Conservation (phyloP, 768 basidiomycete species). For the Termitomyces sp. region DNA sequence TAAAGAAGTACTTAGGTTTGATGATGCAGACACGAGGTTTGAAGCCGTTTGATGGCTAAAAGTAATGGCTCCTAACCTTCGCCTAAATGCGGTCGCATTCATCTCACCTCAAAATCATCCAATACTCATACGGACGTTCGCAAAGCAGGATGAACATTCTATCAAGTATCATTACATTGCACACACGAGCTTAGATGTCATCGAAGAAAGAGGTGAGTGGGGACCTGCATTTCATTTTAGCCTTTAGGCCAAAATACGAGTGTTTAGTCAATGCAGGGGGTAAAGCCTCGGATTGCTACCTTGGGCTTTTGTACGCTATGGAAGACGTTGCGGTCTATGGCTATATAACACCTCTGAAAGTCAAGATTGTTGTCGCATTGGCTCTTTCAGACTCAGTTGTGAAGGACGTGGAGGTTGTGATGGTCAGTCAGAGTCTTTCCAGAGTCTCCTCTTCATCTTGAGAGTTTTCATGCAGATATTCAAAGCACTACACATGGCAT, state of each 20-base stretch:
- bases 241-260: constrained; percentile 2
- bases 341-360: constrained; percentile 83
- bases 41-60: background rate
- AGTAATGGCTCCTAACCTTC: constrained; percentile 68
- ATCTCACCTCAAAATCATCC: constrained; percentile 83
- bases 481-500: constrained; percentile 86
- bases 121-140: constrained; percentile 75
- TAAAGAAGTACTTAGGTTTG: too few species aligned
- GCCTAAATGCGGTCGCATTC: constrained; percentile 81
- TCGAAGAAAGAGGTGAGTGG: constrained; percentile 84
- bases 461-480: constrained; percentile 56
- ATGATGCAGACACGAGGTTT: too few species aligned
- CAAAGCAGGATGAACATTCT: constrained; percentile 47
- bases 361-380: constrained; percentile 83
- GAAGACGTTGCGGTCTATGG: constrained; percentile 94
- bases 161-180: constrained; percentile 91
- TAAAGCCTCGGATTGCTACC: constrained; percentile 76
- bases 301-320: constrained; percentile 85
- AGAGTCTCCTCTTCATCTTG: constrained; percentile 5
- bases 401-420: constrained; percentile 74
- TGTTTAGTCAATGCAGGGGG: constrained; percentile 43
- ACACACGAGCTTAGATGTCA: constrained; percentile 86
- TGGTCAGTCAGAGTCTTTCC: constrained; percentile 42
- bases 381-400: constrained; percentile 81
- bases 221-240: constrained; percentile 7